A percentile compares a stretch with the other conserved stretches of the same genome.
Evolutionary conservation across 164 flowering plant genomes (phyloP).

Genomic region (Litsea cubeba): DNA sequence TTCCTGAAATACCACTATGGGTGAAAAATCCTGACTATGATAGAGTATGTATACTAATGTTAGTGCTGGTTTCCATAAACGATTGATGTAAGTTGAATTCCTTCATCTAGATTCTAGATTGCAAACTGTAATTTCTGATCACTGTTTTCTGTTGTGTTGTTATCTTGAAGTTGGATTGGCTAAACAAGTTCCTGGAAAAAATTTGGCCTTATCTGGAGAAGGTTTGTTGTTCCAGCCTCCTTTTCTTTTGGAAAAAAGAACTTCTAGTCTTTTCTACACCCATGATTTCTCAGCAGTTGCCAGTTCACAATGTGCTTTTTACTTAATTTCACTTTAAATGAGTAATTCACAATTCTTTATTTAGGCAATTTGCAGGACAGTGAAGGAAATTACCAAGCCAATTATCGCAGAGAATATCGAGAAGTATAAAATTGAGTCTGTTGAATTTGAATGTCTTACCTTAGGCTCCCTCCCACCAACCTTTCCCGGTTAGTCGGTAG

Average conservation of each 20-base stretch:
- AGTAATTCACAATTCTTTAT: neutral
- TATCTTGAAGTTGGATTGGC: constrained; percentile 81
- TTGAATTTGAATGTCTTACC: constrained; percentile 79
- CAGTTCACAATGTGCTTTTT: neutral
- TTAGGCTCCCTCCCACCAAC: constrained; percentile 91
- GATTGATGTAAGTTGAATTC: neutral
- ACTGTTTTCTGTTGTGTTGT: neutral
- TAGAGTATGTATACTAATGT: constrained; percentile 51
- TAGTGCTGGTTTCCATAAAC: neutral
- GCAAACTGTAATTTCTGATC: constrained; percentile 2
- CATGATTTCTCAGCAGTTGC: too few species aligned
- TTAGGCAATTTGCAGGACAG: constrained; percentile 93
- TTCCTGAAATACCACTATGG: constrained; percentile 94
- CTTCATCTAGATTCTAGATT: neutral
- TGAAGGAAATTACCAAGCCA: constrained; percentile 70
- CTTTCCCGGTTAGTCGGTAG: constrained; percentile 65
- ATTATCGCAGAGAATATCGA: constrained; percentile 95
- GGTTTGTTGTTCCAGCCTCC: constrained; percentile 31
- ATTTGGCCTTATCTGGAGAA: constrained; percentile 99
- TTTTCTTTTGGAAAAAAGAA: too few species aligned
- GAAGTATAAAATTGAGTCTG: constrained; percentile 86
- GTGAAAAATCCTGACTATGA: constrained; percentile 94
- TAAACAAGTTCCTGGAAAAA: constrained; percentile 61
- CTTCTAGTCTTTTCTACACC: neutral
- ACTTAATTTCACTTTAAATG: neutral